These are phyloP conservation scores for Neopestalotiopsis clavispora DNA, from an alignment of 2,329 filamentous ascomycete species.

Conservation along the genomic window DNA sequence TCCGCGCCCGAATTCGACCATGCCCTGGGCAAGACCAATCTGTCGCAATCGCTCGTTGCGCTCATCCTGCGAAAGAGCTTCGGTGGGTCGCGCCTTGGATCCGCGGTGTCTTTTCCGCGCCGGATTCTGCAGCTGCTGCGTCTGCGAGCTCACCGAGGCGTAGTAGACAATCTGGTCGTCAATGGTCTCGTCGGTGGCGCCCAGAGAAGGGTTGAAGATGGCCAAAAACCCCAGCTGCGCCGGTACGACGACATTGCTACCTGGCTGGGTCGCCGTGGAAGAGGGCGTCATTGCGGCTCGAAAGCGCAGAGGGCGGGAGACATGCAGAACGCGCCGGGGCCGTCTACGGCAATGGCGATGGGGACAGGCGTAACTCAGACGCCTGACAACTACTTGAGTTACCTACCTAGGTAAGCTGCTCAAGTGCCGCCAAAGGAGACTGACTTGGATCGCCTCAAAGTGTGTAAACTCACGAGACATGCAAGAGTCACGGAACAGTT, in stretches of 20 bases:
- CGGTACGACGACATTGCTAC: conserved; percentile 57
- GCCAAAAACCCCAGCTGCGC: conserved; percentile 89
- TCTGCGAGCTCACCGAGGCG: conserved; percentile 63
- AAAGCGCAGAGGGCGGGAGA: background rate
- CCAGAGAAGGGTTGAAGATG: conserved; percentile 86
- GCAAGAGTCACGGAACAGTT: no score
- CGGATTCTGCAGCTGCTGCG: conserved; percentile 44
- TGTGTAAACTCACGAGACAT: no score
- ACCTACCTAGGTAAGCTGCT: background rate
- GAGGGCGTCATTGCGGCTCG: conserved; percentile 15
- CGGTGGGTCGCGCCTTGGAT: conserved; percentile 46
- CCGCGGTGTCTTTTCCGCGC: conserved; percentile 47
- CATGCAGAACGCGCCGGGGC: background rate
- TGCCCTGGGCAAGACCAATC: conserved; percentile 94
- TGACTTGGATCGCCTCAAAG: no score
- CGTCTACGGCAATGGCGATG: background rate
- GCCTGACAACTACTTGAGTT: background rate
- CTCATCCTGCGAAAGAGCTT: conserved; percentile 62
- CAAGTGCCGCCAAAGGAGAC: background rate
- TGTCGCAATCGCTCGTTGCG: conserved; percentile 88
- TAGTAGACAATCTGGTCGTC: conserved; percentile 92
- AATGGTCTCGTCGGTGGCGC: conserved; percentile 69
- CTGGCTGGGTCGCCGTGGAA: conserved; percentile 25
- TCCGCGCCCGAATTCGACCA: conserved; percentile 89
- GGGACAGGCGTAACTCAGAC: background rate